Evolutionary conservation across 352 stramenopile species (phyloP).

Genomic region (Phytophthora tubulina): DNA sequence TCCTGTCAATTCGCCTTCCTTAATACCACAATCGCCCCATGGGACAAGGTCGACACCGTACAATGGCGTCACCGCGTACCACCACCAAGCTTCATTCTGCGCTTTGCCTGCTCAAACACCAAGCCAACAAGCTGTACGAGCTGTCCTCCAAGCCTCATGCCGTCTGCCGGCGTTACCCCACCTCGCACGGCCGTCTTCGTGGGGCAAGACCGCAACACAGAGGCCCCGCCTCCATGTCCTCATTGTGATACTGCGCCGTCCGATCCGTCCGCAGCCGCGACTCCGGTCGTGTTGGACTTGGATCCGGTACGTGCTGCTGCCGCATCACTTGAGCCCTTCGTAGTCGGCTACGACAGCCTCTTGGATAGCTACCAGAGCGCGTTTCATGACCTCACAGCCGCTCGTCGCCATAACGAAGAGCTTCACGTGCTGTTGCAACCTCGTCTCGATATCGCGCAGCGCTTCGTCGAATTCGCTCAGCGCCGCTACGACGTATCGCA

Average conservation of each 20-base stretch:
- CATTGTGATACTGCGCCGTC: background rate
- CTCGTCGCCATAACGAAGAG: background rate
- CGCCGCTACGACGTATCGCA: background rate
- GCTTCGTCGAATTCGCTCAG: background rate
- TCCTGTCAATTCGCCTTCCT: too few species aligned
- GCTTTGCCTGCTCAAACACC: too few species aligned
- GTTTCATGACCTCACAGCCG: background rate
- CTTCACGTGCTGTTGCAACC: background rate
- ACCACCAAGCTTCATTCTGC: too few species aligned
- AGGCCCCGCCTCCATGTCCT: background rate
- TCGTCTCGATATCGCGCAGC: background rate
- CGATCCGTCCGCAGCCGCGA: background rate
- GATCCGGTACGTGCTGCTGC: background rate
- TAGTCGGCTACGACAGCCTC: background rate
- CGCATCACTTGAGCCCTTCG: background rate
- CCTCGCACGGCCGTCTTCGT: background rate
- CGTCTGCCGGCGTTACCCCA: too few species aligned
- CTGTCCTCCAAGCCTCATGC: too few species aligned
- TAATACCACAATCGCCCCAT: too few species aligned
- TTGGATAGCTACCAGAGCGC: background rate
- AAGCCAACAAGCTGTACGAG: too few species aligned
- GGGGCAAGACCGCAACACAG: background rate
- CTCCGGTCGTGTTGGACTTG: background rate
- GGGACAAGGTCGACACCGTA: too few species aligned
- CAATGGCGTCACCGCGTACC: too few species aligned